A percentile compares a stretch with the other conserved stretches of the same genome.
These are phyloP conservation scores for Pseudoscleropodium purum DNA, from an alignment of 225 moss, liverwort and hornwort species.

Conservation along the genomic window DNA sequence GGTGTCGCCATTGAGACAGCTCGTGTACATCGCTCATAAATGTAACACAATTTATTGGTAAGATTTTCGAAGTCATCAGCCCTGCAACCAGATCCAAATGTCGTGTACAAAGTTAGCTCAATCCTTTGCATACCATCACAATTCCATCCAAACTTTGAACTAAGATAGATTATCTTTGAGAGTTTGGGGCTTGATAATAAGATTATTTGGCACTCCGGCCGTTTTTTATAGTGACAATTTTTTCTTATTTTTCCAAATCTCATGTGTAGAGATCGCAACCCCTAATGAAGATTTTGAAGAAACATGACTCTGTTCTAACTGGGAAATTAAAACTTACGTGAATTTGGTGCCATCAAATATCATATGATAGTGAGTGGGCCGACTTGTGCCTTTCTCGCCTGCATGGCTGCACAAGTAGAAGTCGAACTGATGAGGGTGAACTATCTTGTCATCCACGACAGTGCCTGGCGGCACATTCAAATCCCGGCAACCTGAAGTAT, in stretches of 20 bases:
- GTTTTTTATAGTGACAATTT: background rate
- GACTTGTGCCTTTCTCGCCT: slow-evolving; percentile 40
- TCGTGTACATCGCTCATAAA: slow-evolving; percentile 15
- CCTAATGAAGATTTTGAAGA: background rate
- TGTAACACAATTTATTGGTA: slow-evolving; percentile 40
- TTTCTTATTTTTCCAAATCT: too few species aligned
- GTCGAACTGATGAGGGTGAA: slow-evolving; percentile 35
- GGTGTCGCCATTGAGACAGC: slow-evolving; percentile 27
- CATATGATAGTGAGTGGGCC: slow-evolving; percentile 29
- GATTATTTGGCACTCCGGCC: too few species aligned
- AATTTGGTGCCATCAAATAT: slow-evolving; percentile 27
- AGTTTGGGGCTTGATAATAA: too few species aligned
- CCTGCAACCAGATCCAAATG: background rate
- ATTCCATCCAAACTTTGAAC: background rate
- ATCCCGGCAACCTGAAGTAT: slow-evolving; percentile 4
- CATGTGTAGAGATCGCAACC: background rate
- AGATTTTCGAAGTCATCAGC: slow-evolving; percentile 18
- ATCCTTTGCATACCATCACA: background rate
- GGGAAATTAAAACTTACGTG: slow-evolving; percentile 8
- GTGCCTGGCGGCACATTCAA: slow-evolving; percentile 36
- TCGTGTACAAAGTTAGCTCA: background rate
- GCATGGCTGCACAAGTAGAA: slow-evolving; percentile 45
- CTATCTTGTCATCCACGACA: slow-evolving; percentile 23
- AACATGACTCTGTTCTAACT: background rate
- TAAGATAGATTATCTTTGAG: background rate